phyloP scores from a whole-genome alignment of 2,329 filamentous ascomycete genomes.

The Penicillium rolfsii region DNA sequence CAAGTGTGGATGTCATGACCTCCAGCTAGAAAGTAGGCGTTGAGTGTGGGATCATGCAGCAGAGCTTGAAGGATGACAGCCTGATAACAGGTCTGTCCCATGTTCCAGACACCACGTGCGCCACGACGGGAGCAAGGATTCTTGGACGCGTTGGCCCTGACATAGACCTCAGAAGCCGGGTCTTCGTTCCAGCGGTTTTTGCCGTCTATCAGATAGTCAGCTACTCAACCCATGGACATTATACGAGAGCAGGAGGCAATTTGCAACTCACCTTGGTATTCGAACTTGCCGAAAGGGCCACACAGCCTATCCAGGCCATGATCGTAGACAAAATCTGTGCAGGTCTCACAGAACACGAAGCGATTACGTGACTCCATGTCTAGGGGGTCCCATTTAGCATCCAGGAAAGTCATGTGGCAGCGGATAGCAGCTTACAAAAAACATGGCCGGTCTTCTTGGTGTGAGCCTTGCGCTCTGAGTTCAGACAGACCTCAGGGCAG shows the following conservation, averaged over 20 bases:
- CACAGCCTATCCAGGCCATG: slow-evolving; percentile 44
- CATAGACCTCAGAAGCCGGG: slow-evolving; percentile 72
- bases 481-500: slow-evolving; percentile 40
- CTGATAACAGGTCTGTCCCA: slow-evolving; percentile 98
- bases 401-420: background rate
- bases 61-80: slow-evolving; percentile 93
- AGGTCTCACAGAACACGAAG: slow-evolving; percentile 45
- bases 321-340: slow-evolving; percentile 49
- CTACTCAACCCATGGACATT: background rate
- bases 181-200: slow-evolving; percentile 44
- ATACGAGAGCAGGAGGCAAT: background rate
- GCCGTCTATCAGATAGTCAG: slow-evolving; percentile 20
- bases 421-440: slow-evolving; percentile 42
- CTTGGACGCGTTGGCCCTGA: slow-evolving; percentile 75
- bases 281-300: slow-evolving; percentile 24
- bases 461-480: slow-evolving; percentile 40
- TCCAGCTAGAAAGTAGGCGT: slow-evolving; percentile 89
- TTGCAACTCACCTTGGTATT: slow-evolving; percentile 14
- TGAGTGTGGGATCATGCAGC: slow-evolving; percentile 87
- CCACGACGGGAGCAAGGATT: slow-evolving; percentile 85
- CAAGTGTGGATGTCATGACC: slow-evolving; percentile 82
- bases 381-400: slow-evolving; percentile 24
- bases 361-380: slow-evolving; percentile 48
- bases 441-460: slow-evolving; percentile 44
- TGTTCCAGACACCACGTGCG: slow-evolving; percentile 90